Base-by-base conservation (phyloP, 495 filamentous ascomycete genomes). In the Polyplosphaeria fusca region DNA sequence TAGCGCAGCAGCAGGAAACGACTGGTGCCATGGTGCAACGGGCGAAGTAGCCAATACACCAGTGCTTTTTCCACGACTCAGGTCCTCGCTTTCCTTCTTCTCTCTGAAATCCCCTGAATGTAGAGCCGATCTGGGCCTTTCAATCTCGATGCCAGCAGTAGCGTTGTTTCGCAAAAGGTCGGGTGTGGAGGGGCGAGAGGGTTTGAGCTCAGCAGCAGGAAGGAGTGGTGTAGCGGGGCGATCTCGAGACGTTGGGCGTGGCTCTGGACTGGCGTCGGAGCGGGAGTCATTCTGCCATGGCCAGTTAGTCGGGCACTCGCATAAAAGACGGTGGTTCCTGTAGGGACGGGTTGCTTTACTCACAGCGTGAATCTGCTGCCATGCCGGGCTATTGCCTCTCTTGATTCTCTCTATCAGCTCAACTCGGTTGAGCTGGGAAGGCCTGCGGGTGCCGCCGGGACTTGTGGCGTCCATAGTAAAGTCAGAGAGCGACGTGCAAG, bases 391-490 rank as follows among this genome's bases (percentile, higher is more conserved):
- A 69, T 91, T 84, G 32, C 83, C 82, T 71, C 78, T 80, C 74
- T 96, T 97, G 60, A 96, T 79, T 58, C 86, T 78, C 70, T 89
- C 82, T 55, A 96, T 96, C 58, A 95, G 77, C 70, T 91, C 84
- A 45, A 81, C 83, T 58, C 92, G 80, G 47, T 64, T 61, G 20
- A 64, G 39, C 45, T 42, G 35, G 26, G 46, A 40, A 19, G 44
- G 61, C 52, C 42, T 64, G n/a, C 53, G 55, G 40, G 55, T 51
- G 22, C 48, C 37, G n/a, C 14, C 11, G 26, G 32, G 25, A 16
- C 16, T 1, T 0, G 44, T 38, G 22, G 32, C 19, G 22, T 58
- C 39, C 19, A 55, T 40, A 9, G 51, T 30, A 14, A 45, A 25
- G 19, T 28, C n/a, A 44, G 47, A n/a, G 11, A 12, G 22, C 4